These are phyloP conservation scores for Pugionium dolabratum DNA, from an alignment of 345 rosid species.

Conservation along the genomic window DNA sequence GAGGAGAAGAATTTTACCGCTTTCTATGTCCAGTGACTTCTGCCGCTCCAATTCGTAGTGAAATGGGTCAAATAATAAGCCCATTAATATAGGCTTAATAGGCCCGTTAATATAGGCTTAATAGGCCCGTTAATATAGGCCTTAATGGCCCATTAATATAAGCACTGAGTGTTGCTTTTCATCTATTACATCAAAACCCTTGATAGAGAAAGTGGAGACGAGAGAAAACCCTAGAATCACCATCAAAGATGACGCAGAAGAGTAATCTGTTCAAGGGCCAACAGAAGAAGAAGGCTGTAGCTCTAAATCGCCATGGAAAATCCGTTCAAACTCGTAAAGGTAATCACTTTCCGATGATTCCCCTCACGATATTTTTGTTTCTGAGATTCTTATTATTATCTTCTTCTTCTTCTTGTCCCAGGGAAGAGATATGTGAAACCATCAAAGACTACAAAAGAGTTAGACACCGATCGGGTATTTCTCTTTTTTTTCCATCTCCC, in stretches of 20 bases:
- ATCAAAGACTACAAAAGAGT: constrained; percentile 61
- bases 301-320: constrained; percentile 87
- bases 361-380: not conserved
- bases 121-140: no score
- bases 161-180: not conserved
- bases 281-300: constrained; percentile 65
- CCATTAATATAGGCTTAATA: not conserved
- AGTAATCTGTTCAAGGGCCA: constrained; percentile 78
- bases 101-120: no score
- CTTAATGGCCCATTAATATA: not conserved
- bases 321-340: constrained; percentile 63
- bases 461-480: constrained; percentile 67
- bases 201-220: not conserved
- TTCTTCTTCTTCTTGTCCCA: constrained; percentile 29
- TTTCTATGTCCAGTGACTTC: constrained; percentile 17
- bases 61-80: not conserved
- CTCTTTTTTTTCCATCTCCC: not conserved
- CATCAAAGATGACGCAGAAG: constrained; percentile 81
- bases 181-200: constrained; percentile 15
- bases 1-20: constrained; percentile 29
- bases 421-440: constrained; percentile 83
- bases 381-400: not conserved
- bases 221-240: constrained; percentile 32
- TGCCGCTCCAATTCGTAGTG: not conserved
- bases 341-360: constrained; percentile 8